phyloP scores from a whole-genome alignment of 345 rosid genomes.

The Syzygium jambos region DNA sequence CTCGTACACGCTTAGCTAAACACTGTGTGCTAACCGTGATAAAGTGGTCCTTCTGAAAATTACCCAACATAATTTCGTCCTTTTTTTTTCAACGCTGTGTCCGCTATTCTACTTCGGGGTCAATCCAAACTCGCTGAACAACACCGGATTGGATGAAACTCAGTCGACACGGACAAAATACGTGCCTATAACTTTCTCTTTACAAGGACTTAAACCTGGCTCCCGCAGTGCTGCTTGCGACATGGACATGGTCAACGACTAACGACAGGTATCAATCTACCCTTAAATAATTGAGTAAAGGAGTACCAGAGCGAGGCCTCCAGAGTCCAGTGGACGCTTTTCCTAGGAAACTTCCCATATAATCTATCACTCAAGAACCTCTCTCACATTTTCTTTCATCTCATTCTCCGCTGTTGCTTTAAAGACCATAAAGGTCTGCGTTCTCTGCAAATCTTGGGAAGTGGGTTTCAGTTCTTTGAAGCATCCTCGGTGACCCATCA shows the following conservation, averaged over 20 bases:
- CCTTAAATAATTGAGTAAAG: accelerated
- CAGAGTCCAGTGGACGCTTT: background rate
- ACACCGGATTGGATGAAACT: background rate
- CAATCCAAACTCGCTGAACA: no score
- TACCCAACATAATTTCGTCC: background rate
- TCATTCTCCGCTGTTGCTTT: background rate
- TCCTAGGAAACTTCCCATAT: background rate
- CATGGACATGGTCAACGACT: accelerated
- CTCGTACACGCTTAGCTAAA: accelerated
- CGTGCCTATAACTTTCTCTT: no score
- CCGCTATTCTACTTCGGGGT: background rate
- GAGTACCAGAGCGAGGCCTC: background rate
- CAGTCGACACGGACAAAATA: no score
- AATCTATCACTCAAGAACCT: accelerated
- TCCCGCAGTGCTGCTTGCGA: background rate
- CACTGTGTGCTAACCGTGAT: background rate
- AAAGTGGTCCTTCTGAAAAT: background rate
- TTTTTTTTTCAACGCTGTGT: background rate
- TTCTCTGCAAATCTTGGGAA: background rate
- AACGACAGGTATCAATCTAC: accelerated
- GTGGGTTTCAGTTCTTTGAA: background rate
- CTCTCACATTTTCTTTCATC: accelerated
- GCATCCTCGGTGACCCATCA: background rate
- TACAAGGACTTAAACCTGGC: no score
- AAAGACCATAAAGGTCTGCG: background rate